Evolutionary conservation across 108 stramenopile species (phyloP), one percentile per base, ranked within the genome.

Genomic region (Nitzschia palea): DNA sequence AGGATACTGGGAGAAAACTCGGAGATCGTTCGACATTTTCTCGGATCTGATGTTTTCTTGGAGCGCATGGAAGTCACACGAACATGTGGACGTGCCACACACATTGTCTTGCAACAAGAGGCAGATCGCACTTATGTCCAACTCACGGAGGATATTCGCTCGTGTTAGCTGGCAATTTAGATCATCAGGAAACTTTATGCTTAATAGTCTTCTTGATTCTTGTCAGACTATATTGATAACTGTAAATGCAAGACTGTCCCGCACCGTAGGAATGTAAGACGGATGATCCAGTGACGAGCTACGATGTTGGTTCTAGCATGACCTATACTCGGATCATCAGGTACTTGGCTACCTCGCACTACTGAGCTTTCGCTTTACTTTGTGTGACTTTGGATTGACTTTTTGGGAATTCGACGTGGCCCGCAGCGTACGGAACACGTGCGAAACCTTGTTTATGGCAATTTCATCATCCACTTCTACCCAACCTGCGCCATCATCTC

Each of bases 61-160:
- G 68, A 65, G 44, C 56, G 55, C 27, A 56, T 80, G 65, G 73
- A 80, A 57, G 34, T 52, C 6, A 68, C 73, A 8, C 57, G 73
- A 18, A 48, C 55, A 4, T 45, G 47, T 35, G 79, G 79, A 14
- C 63, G 67, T 6, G 44, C 73, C 23, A 70, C 67, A 1, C 79
- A 80, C 47, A 26, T 42, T 5, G 37, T 70, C 0, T 44, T 80
- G 42, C 62, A 70, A 40, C 32, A 74, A 31, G 73, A 74, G 51
- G 63, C 79, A 5, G 68, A 66, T 37, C 55, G 27, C 5, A 74
- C 64, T 1, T 80, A 80, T 33, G 30, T 35, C 3, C 32, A 65
- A 9, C 62, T 80, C 8, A 80, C 79, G 9, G 78, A 72, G 40
- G 67, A 79, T 20, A 36, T 55, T 34, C 71, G 71, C 2, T 72